Evolutionary conservation across 305 asterid species (phyloP).

Genomic region (Withania somnifera): DNA sequence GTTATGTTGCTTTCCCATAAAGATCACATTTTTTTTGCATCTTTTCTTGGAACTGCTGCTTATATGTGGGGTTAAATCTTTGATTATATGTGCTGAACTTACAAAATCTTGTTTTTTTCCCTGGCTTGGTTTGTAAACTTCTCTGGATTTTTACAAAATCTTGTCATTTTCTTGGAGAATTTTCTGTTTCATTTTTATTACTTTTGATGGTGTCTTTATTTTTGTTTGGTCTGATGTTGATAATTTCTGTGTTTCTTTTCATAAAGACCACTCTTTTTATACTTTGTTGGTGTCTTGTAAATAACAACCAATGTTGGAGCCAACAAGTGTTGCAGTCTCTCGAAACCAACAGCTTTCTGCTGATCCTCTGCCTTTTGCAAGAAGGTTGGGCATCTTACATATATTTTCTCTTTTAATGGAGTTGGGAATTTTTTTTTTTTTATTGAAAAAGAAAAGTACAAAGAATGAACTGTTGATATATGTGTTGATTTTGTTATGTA

Average conservation of each 20-base stretch:
- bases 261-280: no score
- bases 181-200: background rate
- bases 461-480: background rate
- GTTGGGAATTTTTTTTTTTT: background rate
- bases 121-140: background rate
- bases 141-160: background rate
- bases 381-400: background rate
- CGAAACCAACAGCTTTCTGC: background rate
- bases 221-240: background rate
- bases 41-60: background rate
- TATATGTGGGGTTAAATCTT: background rate
- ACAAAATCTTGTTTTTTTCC: background rate
- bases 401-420: background rate
- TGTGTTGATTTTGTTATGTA: slow-evolving; percentile 17
- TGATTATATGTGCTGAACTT: background rate
- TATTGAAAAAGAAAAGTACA: background rate
- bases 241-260: no score
- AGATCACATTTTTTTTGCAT: background rate
- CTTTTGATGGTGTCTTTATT: background rate
- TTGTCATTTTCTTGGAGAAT: background rate
- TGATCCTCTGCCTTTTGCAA: slow-evolving; percentile 1
- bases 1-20: background rate
- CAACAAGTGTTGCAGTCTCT: background rate
- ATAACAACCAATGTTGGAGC: slow-evolving; percentile 1
- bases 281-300: background rate